Conservation (phyloP, 352 stramenopile species). For the Plasmopara muralis region DNA sequence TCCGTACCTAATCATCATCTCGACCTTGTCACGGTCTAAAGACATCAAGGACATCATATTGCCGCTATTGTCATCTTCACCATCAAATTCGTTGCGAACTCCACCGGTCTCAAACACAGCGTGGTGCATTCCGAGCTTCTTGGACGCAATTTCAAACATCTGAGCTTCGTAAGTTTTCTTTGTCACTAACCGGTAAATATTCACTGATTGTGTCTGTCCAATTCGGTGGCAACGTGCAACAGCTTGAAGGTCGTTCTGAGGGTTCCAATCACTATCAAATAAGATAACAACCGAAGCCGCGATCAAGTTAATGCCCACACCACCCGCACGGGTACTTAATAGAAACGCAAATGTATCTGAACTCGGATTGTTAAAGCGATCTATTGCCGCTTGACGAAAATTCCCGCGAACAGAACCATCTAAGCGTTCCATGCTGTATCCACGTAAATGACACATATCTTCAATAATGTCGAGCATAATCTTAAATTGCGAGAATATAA, state of each 20-base stretch:
- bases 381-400: conserved; percentile 96
- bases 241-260: conserved; percentile 97
- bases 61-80: conserved; percentile 89
- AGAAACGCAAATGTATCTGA: conserved; percentile 97
- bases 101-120: conserved; percentile 95
- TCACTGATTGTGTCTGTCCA: conserved; percentile 98
- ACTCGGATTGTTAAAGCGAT: conserved; percentile 94
- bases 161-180: conserved; percentile 99
- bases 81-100: conserved; percentile 90
- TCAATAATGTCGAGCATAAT: conserved; percentile 98
- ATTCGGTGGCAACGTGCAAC: conserved; percentile 99
- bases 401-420: conserved; percentile 96
- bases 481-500: conserved; percentile 99
- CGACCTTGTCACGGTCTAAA: conserved; percentile 96
- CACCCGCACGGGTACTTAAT: conserved; percentile 92
- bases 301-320: conserved; percentile 96
- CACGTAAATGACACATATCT: conserved; percentile 73
- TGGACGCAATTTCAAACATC: conserved; percentile 99
- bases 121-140: conserved; percentile 98
- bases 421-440: conserved; percentile 91
- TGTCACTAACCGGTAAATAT: conserved; percentile 99
- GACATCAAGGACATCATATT: conserved; percentile 91
- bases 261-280: conserved; percentile 97
- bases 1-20: conserved; percentile 96
- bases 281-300: conserved; percentile 81